Conservation (phyloP, 257 asterid species). For the Asclepias syriaca region DNA sequence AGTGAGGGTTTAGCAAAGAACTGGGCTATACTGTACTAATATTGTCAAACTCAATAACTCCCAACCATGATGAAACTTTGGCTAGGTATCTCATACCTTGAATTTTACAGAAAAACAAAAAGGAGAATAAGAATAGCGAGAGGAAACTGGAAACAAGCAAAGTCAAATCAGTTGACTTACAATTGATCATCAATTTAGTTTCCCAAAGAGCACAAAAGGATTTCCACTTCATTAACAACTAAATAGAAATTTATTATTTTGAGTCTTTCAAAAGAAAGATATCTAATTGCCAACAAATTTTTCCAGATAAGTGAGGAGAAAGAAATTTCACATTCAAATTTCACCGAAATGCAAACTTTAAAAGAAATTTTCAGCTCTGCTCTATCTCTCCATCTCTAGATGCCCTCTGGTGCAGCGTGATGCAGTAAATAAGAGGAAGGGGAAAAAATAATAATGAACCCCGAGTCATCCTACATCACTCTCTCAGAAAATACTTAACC, state of each 20-base stretch:
- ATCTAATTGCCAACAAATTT: neutral
- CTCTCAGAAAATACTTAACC: too few relatives aligned
- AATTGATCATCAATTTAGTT: neutral
- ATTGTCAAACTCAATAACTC: neutral
- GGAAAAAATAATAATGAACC: too few relatives aligned
- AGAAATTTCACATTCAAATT: neutral
- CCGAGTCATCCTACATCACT: too few relatives aligned
- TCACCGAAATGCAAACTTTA: neutral
- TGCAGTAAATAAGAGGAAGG: too few relatives aligned
- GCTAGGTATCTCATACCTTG: neutral
- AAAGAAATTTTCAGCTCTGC: neutral
- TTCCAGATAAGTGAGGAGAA: neutral
- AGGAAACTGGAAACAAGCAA: neutral
- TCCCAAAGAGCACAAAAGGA: neutral
- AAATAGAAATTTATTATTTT: neutral
- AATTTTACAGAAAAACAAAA: too few relatives aligned
- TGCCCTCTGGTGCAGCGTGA: neutral
- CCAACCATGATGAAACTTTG: neutral
- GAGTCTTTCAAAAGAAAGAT: neutral
- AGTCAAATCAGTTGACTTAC: neutral
- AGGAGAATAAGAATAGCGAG: neutral
- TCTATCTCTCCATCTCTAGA: neutral
- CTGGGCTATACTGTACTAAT: neutral
- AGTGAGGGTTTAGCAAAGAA: neutral
- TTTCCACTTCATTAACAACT: neutral